Base-by-base conservation (phyloP, 495 filamentous ascomycete genomes). In the Choiromyces venosus region DNA sequence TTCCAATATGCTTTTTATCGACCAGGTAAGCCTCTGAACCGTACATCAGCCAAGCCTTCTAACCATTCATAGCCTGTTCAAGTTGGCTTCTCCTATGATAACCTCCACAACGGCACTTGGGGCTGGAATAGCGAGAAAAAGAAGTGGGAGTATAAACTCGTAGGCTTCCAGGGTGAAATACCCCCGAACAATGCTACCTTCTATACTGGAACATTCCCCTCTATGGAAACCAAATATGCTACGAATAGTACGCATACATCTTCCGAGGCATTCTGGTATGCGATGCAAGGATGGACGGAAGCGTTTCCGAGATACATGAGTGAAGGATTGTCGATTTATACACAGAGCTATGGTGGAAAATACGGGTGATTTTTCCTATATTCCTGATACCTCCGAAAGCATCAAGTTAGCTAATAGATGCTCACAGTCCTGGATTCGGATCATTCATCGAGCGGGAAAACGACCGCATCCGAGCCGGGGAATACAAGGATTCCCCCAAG, bases 1-100 rank as follows among this genome's bases (percentile, higher is more conserved):
- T 7, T 90, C 88, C 14, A 93, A 93, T 76, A 86, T 93, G 85
- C 84, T 93, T 1, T 94, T 89, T 79, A 85, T 93, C 67, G 90
- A 91, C 56, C 89, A 91, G 82, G 66, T 70, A 42, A 56, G 73
- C 36, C 39, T 10, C 12, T 33, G 33, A 29, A 56, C n/a, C 18
- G 2, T 8, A 25, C 8, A 39, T 35, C 42, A 37, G 21, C 25
- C 33, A 9, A 44, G 35, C 14, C 4, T 69, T 40, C 38, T 66
- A 68, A 64, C 38, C 21, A 21, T 25, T 12, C 37, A 19, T 37
- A 61, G 74, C 68, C 61, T 19, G 73, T 56, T 21, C 73, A 76
- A 65, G 74, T 78, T n/a, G 71, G 74, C 3, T 74, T 73, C 66
- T 78, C 74, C 12, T 76, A 73, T n/a, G 76, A 72, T 35, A 71